phyloP scores from a whole-genome alignment of 2,329 filamentous ascomycete species.

The Botrytis pseudocinerea region DNA sequence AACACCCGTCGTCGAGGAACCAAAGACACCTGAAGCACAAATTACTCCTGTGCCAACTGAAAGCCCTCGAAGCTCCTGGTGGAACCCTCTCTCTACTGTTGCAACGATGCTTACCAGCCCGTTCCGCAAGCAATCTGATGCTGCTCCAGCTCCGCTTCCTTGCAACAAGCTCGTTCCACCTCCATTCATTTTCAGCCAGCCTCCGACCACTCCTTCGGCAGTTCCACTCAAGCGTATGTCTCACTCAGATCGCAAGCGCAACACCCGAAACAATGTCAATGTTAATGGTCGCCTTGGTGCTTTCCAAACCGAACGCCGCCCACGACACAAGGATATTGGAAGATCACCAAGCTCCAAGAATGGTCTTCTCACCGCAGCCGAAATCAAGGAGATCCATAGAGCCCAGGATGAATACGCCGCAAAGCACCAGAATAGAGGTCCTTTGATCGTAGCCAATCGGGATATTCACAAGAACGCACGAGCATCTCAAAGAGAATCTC shows the following conservation, averaged over 20 bases:
- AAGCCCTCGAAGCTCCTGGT: not conserved
- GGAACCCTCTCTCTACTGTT: slow-evolving; percentile 1
- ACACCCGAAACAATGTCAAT: not conserved
- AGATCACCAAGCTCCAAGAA: not conserved
- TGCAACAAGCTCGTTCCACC: not conserved
- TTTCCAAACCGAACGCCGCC: slow-evolving; percentile 18
- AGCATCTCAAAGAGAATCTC: slow-evolving; percentile 8
- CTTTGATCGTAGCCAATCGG: not conserved
- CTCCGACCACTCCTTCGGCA: slow-evolving; percentile 7
- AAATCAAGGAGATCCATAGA: slow-evolving; percentile 6
- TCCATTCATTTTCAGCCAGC: slow-evolving; percentile 16
- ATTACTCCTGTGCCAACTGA: not conserved
- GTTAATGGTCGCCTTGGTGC: slow-evolving; percentile 5
- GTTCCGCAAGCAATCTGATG: slow-evolving; percentile 14
- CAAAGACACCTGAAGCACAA: slow-evolving; percentile 7
- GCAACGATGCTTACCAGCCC: slow-evolving; percentile 7
- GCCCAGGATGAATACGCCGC: slow-evolving; percentile 18
- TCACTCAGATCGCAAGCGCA: slow-evolving; percentile 22
- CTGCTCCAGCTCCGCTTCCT: not conserved
- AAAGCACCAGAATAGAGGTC: not conserved
- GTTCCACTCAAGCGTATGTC: slow-evolving; percentile 1
- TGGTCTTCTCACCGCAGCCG: slow-evolving; percentile 3
- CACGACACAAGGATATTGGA: not conserved
- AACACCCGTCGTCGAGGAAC: not conserved
- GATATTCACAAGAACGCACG: slow-evolving; percentile 6